Evolutionary conservation across 305 asterid species (phyloP), one percentile per base, ranked within the genome.

Genomic region (Euphrasia arctica): DNA sequence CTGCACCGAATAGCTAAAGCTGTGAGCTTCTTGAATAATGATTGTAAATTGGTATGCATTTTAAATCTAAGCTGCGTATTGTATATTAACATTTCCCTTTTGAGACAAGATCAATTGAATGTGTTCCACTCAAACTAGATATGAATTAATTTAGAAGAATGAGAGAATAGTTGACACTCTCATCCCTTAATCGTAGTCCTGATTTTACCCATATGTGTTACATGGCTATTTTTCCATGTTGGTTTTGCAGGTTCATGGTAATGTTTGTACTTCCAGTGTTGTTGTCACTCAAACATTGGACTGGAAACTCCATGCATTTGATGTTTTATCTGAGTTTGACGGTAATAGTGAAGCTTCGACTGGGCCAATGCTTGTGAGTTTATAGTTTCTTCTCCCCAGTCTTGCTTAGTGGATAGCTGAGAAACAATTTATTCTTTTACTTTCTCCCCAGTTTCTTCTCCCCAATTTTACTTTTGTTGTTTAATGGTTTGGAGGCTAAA

Each of bases 281-380:
- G 99, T 93, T 59, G 97, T 90, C 65, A 90, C 99, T 55, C 91
- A 81, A 79, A 93, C 97, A 36, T 74, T 93, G 83, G 99, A 90
- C 84, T 93, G 97, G 99, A 93, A 93, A 69, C 82, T 93, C 79
- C 95, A 93, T 65, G 97, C 97, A 57, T 90, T 93, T 74, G 99
- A 93, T 77, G 96, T 90, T 67, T 86, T 93, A 47, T 93, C 99
- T 4, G 99, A 90, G 85, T 90, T 82, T 82, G 97, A 93, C 66
- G 95, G 97, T 75, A 90, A 72, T 72, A 90, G 74, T 82, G 96
- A 86, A 80, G 83, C 89, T 77, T 78, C 93, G 31, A 68, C 77
- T 36, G 95, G 95, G 66, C 90, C 99, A 58, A 93, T 93, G 96
- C 97, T 90, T 75, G 99, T 93, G 83, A 77, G 74, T 68, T 61